A percentile compares a stretch with the other conserved stretches of the same genome.
These are phyloP conservation scores for Quercus berberidifolia DNA, from an alignment of 306 rosid species.

Conservation along the genomic window DNA sequence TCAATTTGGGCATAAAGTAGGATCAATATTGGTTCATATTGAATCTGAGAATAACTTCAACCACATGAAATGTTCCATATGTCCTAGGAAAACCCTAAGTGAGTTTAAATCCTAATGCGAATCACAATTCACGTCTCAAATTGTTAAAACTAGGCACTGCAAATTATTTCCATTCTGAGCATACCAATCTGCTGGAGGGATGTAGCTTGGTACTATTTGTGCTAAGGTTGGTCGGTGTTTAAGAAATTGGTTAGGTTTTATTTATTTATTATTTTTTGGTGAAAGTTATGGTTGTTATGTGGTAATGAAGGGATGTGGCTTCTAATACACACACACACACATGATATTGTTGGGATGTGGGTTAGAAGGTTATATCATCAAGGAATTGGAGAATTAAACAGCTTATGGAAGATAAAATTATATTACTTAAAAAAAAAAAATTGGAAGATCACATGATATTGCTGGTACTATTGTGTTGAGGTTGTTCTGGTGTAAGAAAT, in stretches of 20 bases:
- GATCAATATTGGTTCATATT: not conserved
- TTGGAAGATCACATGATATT: not conserved
- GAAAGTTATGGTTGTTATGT: not conserved
- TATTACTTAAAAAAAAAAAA: no score
- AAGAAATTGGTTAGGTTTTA: not conserved
- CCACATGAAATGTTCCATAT: not conserved
- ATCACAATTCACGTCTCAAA: not conserved
- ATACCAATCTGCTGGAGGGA: not conserved
- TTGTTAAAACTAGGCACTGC: not conserved
- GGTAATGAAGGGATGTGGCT: not conserved
- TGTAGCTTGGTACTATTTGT: no score
- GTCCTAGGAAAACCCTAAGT: not conserved
- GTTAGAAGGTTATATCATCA: not conserved
- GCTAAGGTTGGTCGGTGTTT: not conserved
- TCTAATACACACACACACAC: no score
- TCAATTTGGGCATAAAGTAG: not conserved
- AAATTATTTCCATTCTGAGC: not conserved
- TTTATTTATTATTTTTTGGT: no score
- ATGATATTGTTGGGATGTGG: not conserved
- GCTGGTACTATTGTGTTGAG: not conserved
- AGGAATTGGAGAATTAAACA: not conserved
- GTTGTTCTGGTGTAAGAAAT: not conserved
- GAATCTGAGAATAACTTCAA: not conserved
- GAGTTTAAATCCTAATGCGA: not conserved
- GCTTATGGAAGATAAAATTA: not conserved